Evolutionary conservation across 495 filamentous ascomycete species (phyloP).

Genomic region (Penicillium cataractarum): DNA sequence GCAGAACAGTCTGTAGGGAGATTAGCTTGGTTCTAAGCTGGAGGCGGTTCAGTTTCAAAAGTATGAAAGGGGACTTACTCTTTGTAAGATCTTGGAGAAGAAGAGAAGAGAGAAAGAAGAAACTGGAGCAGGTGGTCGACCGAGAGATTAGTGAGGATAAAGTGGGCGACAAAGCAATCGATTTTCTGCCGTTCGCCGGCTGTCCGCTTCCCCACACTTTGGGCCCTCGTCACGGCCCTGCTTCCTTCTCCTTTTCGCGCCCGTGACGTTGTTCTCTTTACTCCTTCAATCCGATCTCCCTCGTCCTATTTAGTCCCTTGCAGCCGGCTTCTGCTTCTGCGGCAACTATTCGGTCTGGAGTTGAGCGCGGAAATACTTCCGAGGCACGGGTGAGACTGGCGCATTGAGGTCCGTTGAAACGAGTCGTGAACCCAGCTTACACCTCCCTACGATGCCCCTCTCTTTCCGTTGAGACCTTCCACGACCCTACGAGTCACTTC

Average conservation of each 20-base stretch:
- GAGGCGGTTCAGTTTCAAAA: background rate
- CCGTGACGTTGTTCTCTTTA: slow-evolving; percentile 2
- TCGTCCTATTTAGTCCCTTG: background rate
- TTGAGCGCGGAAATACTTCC: slow-evolving; percentile 33
- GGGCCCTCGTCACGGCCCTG: slow-evolving; percentile 22
- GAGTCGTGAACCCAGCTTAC: slow-evolving; percentile 21
- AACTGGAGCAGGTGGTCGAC: background rate
- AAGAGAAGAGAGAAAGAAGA: slow-evolving; percentile 1
- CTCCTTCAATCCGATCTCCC: slow-evolving; percentile 16
- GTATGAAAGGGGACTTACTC: background rate
- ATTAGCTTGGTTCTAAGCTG: background rate
- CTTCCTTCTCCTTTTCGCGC: slow-evolving; percentile 17
- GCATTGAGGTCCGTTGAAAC: slow-evolving; percentile 46
- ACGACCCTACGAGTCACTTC: slow-evolving; percentile 12
- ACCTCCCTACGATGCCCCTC: slow-evolving; percentile 26
- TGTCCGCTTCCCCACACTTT: slow-evolving; percentile 42
- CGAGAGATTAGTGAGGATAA: slow-evolving; percentile 13
- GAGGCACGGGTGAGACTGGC: slow-evolving; percentile 49
- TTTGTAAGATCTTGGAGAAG: background rate
- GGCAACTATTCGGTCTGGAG: slow-evolving; percentile 26
- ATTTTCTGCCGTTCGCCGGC: slow-evolving; percentile 35
- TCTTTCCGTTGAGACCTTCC: slow-evolving; percentile 15
- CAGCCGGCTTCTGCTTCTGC: slow-evolving; percentile 5
- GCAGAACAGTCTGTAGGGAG: slow-evolving; percentile 3
- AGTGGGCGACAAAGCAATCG: slow-evolving; percentile 30